Percentiles rank a stretch among this genome's conserved stretches.
phyloP scores from a whole-genome alignment of 495 filamentous ascomycete genomes.

The Penicillium bovifimosum region DNA sequence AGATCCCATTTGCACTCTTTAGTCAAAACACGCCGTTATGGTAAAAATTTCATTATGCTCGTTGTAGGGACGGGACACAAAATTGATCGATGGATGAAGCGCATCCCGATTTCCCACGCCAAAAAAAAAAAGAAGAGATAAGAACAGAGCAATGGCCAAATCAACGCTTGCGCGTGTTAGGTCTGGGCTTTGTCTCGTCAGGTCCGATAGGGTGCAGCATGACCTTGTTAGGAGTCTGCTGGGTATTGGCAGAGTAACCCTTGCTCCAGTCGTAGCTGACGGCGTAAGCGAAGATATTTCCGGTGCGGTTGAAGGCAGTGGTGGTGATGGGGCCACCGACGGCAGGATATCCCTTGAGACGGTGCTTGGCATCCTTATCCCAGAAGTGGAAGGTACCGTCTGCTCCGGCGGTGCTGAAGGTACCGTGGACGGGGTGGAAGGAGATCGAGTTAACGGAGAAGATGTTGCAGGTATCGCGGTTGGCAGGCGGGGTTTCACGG shows the following conservation, averaged over 20 bases:
- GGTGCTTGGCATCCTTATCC: conserved; percentile 85
- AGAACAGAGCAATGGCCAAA: conserved; percentile 5
- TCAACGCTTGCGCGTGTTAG: conserved; percentile 66
- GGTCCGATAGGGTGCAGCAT: conserved; percentile 74
- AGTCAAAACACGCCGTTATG: conserved; percentile 25
- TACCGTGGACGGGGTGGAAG: conserved; percentile 82
- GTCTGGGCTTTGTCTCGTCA: conserved; percentile 79
- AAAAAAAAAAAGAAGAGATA: background rate
- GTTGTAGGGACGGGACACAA: conserved; percentile 19
- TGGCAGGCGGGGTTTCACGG: conserved; percentile 62
- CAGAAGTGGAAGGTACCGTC: conserved; percentile 90
- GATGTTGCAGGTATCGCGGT: conserved; percentile 67
- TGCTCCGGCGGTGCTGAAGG: conserved; percentile 82
- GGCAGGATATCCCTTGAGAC: conserved; percentile 81
- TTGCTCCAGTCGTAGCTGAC: conserved; percentile 95
- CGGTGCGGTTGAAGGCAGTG: conserved; percentile 69
- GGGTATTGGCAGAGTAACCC: conserved; percentile 69
- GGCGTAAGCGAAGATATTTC: conserved; percentile 82
- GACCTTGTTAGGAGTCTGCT: conserved; percentile 68
- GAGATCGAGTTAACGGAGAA: conserved; percentile 85
- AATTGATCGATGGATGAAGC: background rate
- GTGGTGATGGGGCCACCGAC: conserved; percentile 76
- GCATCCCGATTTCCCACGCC: conserved; percentile 1
- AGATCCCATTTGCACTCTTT: conserved; percentile 18
- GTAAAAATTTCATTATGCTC: conserved; percentile 29